A percentile compares a stretch with the other conserved stretches of the same genome.
Conservation (phyloP, 2,329 filamentous ascomycete species). For the Leptographium wingfieldii region DNA sequence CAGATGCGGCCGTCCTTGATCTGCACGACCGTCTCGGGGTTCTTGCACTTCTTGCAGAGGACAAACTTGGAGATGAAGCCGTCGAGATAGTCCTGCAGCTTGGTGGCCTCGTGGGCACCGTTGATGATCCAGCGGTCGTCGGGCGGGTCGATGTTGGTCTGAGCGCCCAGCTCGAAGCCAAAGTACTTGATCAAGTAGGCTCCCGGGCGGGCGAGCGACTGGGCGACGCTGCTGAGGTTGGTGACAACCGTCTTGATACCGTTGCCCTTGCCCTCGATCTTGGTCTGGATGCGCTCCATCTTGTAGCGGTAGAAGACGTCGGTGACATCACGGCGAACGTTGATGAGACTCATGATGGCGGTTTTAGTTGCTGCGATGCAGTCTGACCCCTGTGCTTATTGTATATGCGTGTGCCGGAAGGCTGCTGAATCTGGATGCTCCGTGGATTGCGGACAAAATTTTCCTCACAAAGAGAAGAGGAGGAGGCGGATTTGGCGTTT, state of each 20-base stretch:
- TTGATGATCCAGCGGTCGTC: conserved; percentile 99
- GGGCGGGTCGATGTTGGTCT: conserved; percentile 94
- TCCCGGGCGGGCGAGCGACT: conserved; percentile 82
- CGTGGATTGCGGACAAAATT: background rate
- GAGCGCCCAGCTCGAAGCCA: conserved; percentile 94
- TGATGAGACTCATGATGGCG: conserved; percentile 88
- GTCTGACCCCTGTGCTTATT: too few relatives aligned
- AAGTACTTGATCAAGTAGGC: conserved; percentile 99
- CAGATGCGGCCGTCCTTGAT: conserved; percentile 89
- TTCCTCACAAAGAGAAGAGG: background rate
- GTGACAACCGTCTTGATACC: conserved; percentile 98
- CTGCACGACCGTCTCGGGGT: conserved; percentile 91
- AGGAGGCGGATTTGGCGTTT: background rate
- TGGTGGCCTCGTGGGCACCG: conserved; percentile 85
- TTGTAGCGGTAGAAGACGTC: conserved; percentile 99
- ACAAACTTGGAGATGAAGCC: conserved; percentile 98
- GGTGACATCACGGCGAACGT: conserved; percentile 94
- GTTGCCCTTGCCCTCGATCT: conserved; percentile 99
- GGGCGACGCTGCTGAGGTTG: conserved; percentile 88
- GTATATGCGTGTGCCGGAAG: background rate
- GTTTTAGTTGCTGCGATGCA: conserved; percentile 19
- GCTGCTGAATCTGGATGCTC: background rate
- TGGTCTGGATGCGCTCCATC: conserved; percentile 97
- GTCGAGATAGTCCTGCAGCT: conserved; percentile 96
- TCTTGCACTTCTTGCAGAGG: conserved; percentile 99